Percentiles rank a stretch among this genome's conserved stretches.
phyloP scores from a whole-genome alignment of 805 yeast species.

The Saccharomycopsis vini region DNA sequence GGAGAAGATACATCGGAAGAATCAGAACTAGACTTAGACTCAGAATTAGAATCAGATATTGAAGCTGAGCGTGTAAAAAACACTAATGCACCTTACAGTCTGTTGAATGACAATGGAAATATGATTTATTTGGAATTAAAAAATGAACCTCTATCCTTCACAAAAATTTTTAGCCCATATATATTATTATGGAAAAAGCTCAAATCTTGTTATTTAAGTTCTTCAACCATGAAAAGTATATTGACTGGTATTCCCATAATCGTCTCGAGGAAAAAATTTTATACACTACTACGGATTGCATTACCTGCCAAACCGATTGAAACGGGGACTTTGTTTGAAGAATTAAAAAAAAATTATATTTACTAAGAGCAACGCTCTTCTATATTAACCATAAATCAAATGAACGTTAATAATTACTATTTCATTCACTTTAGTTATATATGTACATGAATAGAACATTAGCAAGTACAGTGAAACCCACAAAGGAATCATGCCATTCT shows the following conservation, averaged over 20 bases:
- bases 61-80: not conserved
- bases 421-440: not conserved
- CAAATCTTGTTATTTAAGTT: constrained; percentile 35
- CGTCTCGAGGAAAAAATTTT: constrained; percentile 40
- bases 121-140: constrained; percentile 25
- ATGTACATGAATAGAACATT: no score
- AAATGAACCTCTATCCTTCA: constrained; percentile 37
- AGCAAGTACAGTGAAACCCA: no score
- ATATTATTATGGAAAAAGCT: constrained; percentile 32
- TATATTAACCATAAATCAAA: not conserved
- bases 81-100: constrained; percentile 2
- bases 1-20: not conserved
- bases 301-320: constrained; percentile 6
- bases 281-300: constrained; percentile 24
- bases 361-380: no score
- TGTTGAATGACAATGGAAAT: constrained; percentile 15
- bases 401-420: not conserved
- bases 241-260: constrained; percentile 36
- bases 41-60: not conserved
- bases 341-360: constrained; percentile 5
- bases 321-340: not conserved
- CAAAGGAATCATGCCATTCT: no score
- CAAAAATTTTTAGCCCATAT: constrained; percentile 42
- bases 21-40: not conserved
- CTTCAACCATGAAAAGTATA: constrained; percentile 31